A percentile compares a stretch with the other conserved stretches of the same genome.
These are phyloP conservation scores for Fusarium oligoseptatum DNA, from an alignment of 2,329 filamentous ascomycete species.

Conservation along the genomic window DNA sequence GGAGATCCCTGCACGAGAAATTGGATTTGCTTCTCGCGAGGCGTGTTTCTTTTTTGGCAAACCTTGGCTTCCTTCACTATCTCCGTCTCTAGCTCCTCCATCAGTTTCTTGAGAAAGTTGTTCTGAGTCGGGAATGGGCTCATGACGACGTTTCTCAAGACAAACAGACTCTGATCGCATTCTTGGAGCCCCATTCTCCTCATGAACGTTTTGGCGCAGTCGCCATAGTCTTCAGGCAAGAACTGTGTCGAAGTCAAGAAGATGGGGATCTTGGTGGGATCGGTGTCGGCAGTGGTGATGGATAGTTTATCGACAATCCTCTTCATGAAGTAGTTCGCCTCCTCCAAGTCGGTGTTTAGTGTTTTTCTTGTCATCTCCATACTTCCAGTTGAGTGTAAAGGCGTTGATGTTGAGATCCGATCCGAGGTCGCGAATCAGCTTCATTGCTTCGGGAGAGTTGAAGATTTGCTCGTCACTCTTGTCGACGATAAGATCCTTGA, in stretches of 20 bases:
- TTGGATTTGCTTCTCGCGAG: slow-evolving; percentile 51
- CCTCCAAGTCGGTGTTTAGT: slow-evolving; percentile 59
- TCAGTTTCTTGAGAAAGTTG: slow-evolving; percentile 56
- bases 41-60: slow-evolving; percentile 53
- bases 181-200: slow-evolving; percentile 53
- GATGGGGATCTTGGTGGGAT: slow-evolving; percentile 56
- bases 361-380: slow-evolving; percentile 48
- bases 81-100: slow-evolving; percentile 48
- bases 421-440: slow-evolving; percentile 56
- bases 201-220: slow-evolving; percentile 58
- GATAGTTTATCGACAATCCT: slow-evolving; percentile 58
- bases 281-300: slow-evolving; percentile 55
- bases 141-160: slow-evolving; percentile 63
- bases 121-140: slow-evolving; percentile 57
- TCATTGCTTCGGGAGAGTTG: slow-evolving; percentile 51
- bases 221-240: slow-evolving; percentile 54
- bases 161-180: slow-evolving; percentile 55
- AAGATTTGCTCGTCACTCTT: slow-evolving; percentile 55
- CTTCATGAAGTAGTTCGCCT: slow-evolving; percentile 63
- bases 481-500: slow-evolving; percentile 54
- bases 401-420: slow-evolving; percentile 63
- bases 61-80: slow-evolving; percentile 49
- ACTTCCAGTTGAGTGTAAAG: slow-evolving; percentile 59
- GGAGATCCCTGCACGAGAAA: slow-evolving; percentile 55
- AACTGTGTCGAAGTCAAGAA: slow-evolving; percentile 62